Conservation (phyloP, 108 stramenopile species). For the Fistulifera pelliculosa region DNA sequence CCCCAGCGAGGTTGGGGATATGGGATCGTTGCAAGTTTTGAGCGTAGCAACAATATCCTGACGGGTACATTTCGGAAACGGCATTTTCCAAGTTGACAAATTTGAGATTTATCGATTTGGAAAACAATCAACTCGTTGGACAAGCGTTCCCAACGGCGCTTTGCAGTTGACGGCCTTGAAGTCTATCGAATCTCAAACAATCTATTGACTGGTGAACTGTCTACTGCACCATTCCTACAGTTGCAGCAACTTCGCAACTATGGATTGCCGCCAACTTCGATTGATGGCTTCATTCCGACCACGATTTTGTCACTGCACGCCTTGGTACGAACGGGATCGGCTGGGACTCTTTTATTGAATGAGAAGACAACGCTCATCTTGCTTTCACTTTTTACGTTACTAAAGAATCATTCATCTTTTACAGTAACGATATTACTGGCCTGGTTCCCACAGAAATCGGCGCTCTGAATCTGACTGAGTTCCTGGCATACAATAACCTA, state of each 20-base stretch:
- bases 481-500: not conserved
- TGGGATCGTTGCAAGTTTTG: not conserved
- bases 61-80: slow-evolving; percentile 7
- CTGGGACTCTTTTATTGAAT: too few species aligned
- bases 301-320: not conserved
- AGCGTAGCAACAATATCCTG: not conserved
- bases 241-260: slow-evolving; percentile 16
- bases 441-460: slow-evolving; percentile 7
- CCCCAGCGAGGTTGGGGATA: not conserved
- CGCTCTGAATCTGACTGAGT: slow-evolving; percentile 8
- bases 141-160: not conserved
- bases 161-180: slow-evolving; percentile 5
- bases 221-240: not conserved
- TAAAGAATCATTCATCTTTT: not conserved
- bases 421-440: slow-evolving; percentile 15
- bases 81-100: not conserved
- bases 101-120: slow-evolving; percentile 5
- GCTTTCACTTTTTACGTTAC: slow-evolving; percentile 1
- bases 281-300: slow-evolving; percentile 27
- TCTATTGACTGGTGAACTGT: not conserved
- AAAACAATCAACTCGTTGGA: slow-evolving; percentile 7
- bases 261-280: slow-evolving; percentile 11
- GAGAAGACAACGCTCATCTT: too few species aligned
- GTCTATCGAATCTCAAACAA: slow-evolving; percentile 26
- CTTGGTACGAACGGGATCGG: too few species aligned